Evolutionary conservation across 306 rosid species (phyloP), one percentile per base, ranked within the genome.

Genomic region (Acmispon strigosus): DNA sequence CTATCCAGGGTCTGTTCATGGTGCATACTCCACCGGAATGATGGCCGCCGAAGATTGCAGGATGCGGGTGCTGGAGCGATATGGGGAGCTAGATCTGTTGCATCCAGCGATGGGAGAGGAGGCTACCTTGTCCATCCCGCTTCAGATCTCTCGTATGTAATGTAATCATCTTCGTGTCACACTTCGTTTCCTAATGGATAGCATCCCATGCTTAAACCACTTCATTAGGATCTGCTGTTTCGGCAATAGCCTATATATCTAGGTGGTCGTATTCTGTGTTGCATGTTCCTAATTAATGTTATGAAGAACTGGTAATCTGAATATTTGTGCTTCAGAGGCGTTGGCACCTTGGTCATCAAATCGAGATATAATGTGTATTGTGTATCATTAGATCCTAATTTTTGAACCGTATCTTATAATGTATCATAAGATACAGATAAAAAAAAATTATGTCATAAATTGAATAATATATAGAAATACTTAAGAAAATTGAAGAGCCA

Each of bases 1-100:
- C 82, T 91, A 81, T 80, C 96, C 97, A 4, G 99, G 99, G 59
- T 95, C 99, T 14, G 96, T 95, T 69, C 99, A 95, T 10, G 99
- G 99, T 57, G 99, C 99, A 3, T 95, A 62, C 24, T 77, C 96
- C 2, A 95, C 99, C 7, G 99, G 97, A 73, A 76, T 77, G 73
- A 86, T 95, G 97, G 99, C 99, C 1, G 99, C 99, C 0, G 99
- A 95, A 73, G 99, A 87, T 81, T 95, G 99, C 77, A 85, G 99
- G 75, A 90, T 95, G 97, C 92, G 99, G 0, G 94, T 95, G 48
- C 86, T 95, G 9, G 99, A 95, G 88, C 96, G 96, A 6, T 91
- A 95, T 4, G 97, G 99, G 32, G 96, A 91, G 81, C 34, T 90
- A 65, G 92, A 94, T 79, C 77, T 94, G 69, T 94, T 88, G 67